phyloP scores from a whole-genome alignment of 2,329 filamentous ascomycete genomes.

The Cladosporium cucumerinum region DNA sequence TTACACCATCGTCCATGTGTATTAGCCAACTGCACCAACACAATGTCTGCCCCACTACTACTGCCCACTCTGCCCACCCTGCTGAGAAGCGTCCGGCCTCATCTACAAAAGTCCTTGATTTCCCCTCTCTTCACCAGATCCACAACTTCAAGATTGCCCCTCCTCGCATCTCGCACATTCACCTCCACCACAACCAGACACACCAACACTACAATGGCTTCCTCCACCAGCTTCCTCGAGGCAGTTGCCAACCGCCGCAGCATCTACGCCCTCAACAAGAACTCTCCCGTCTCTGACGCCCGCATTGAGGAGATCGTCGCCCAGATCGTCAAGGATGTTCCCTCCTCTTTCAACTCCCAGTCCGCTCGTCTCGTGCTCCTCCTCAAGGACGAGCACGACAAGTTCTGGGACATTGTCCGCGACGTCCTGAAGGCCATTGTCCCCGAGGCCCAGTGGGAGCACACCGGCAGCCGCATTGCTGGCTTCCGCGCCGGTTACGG shows the following conservation, averaged over 20 bases:
- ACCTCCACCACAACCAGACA: conserved; percentile 18
- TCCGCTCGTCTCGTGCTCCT: conserved; percentile 75
- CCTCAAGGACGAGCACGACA: conserved; percentile 77
- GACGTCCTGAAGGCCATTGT: conserved; percentile 67
- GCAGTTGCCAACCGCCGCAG: conserved; percentile 66
- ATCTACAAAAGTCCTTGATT: conserved; percentile 1
- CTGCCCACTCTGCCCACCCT: conserved; percentile 10
- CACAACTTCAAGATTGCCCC: neutral
- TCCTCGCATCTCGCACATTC: neutral
- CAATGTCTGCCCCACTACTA: conserved; percentile 16
- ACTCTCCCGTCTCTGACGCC: conserved; percentile 65
- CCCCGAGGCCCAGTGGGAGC: conserved; percentile 60
- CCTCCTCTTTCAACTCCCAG: conserved; percentile 87
- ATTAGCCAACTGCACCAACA: neutral
- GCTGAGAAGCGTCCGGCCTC: neutral
- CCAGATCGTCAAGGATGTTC: conserved; percentile 63
- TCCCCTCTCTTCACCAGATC: neutral
- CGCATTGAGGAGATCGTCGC: conserved; percentile 64
- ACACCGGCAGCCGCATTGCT: conserved; percentile 49
- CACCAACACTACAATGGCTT: conserved; percentile 36
- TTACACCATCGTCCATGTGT: neutral
- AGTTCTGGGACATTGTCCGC: conserved; percentile 74
- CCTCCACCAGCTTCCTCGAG: conserved; percentile 53
- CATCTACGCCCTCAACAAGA: conserved; percentile 48
- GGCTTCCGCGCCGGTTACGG: conserved; percentile 71